phyloP scores from a whole-genome alignment of 2,329 filamentous ascomycete genomes.

The Diplocarpon rosae region DNA sequence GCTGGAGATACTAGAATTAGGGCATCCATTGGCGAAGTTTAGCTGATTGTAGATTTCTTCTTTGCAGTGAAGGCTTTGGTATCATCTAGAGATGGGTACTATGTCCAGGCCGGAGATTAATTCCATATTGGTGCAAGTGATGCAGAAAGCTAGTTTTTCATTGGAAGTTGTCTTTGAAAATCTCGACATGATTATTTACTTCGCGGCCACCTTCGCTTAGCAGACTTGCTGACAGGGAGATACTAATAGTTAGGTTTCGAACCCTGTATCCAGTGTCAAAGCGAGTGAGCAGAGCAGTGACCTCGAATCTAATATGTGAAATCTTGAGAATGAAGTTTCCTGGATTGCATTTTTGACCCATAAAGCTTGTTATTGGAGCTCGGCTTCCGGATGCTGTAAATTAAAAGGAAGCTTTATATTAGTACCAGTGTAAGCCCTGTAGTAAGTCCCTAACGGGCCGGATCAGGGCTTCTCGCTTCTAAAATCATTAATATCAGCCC shows the following conservation, averaged over 20 bases:
- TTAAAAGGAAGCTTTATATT: too few species aligned
- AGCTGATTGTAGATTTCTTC: neutral
- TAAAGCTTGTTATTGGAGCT: too few species aligned
- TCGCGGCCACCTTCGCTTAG: slow-evolving; percentile 2
- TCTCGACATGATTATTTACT: slow-evolving; percentile 4
- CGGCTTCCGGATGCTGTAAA: too few species aligned
- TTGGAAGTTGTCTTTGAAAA: slow-evolving; percentile 9
- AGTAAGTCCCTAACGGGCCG: too few species aligned
- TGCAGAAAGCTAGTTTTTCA: slow-evolving; percentile 1
- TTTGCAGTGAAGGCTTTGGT: slow-evolving; percentile 3
- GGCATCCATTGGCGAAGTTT: neutral
- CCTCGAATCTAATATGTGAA: slow-evolving; percentile 1
- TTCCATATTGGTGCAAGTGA: slow-evolving; percentile 1
- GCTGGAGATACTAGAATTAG: slow-evolving; percentile 1
- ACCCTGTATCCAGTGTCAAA: neutral
- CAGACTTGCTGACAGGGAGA: slow-evolving; percentile 6
- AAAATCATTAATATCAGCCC: too few species aligned
- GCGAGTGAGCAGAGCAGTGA: neutral
- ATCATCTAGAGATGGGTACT: slow-evolving; percentile 3
- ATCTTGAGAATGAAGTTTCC: slow-evolving; percentile 9
- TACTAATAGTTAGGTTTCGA: neutral
- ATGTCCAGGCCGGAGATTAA: neutral
- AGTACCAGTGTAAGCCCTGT: too few species aligned
- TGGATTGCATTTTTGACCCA: neutral
- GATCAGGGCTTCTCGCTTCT: too few species aligned